These are phyloP conservation scores for Fusarium continuum DNA, from an alignment of 2,329 filamentous ascomycete species.

Conservation along the genomic window DNA sequence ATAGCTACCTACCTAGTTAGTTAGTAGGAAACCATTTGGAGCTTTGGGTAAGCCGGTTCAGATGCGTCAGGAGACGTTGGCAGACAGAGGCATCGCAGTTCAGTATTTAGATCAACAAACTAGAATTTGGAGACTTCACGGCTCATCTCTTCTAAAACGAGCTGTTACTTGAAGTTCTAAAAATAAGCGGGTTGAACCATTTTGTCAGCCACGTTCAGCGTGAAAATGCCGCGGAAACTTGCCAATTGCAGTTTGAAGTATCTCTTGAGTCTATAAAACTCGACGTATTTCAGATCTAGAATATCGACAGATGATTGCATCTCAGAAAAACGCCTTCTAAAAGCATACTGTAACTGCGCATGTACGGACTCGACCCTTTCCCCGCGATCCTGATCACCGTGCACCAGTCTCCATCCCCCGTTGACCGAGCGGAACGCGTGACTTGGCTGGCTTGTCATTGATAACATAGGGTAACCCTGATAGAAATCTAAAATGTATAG, in stretches of 20 bases:
- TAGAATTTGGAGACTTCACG: not conserved
- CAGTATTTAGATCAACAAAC: too few relatives aligned
- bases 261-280: not conserved
- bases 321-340: not conserved
- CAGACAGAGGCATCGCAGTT: too few relatives aligned
- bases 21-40: not conserved
- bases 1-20: too few relatives aligned
- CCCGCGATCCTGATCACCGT: slow-evolving; percentile 5
- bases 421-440: slow-evolving; percentile 36
- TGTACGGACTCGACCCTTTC: not conserved
- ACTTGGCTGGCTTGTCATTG: not conserved
- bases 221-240: slow-evolving; percentile 31
- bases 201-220: not conserved
- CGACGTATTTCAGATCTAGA: not conserved
- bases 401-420: slow-evolving; percentile 33
- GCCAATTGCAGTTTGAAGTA: slow-evolving; percentile 18
- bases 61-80: not conserved
- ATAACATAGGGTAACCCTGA: not conserved
- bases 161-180: not conserved
- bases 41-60: not conserved
- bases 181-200: too few relatives aligned
- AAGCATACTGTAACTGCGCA: not conserved
- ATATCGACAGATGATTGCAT: not conserved
- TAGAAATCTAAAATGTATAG: too few relatives aligned
- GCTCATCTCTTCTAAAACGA: not conserved